Percentiles rank a stretch among this genome's conserved stretches.
Evolutionary conservation across 2,329 filamentous ascomycete genomes (phyloP).

Genomic region (Alternaria rosae): DNA sequence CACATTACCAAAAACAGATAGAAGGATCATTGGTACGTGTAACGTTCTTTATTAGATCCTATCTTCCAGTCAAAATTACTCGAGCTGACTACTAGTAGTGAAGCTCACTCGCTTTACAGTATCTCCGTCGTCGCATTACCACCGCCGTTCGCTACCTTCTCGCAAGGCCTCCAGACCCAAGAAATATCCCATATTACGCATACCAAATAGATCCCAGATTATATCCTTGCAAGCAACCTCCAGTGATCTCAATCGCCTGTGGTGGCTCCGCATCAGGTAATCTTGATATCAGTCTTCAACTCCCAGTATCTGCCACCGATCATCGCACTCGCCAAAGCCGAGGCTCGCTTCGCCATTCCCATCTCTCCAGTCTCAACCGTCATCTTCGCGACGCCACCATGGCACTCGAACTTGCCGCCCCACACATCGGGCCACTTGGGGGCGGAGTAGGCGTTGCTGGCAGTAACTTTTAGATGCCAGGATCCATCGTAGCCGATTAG

Average conservation of each 20-base stretch:
- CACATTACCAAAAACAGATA: no score
- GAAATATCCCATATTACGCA: not conserved
- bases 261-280: not conserved
- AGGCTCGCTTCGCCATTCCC: slow-evolving; percentile 16
- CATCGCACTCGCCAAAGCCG: slow-evolving; percentile 8
- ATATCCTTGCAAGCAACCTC: not conserved
- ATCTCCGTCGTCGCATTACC: not conserved
- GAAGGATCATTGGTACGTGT: no score
- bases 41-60: no score
- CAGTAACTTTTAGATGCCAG: slow-evolving; percentile 22
- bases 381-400: slow-evolving; percentile 22
- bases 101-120: not conserved
- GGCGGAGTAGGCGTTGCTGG: slow-evolving; percentile 18
- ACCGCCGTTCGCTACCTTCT: not conserved
- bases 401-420: slow-evolving; percentile 24
- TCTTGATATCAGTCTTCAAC: slow-evolving; percentile 15
- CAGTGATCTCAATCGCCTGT: not conserved
- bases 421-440: slow-evolving; percentile 26
- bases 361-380: slow-evolving; percentile 13
- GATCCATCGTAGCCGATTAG: slow-evolving; percentile 29
- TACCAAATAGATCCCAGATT: not conserved
- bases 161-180: not conserved
- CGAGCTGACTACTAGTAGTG: not conserved
- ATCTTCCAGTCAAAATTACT: accelerated
- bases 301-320: slow-evolving; percentile 19